These are phyloP conservation scores for Nakataea oryzae DNA, from an alignment of 2,329 filamentous ascomycete genomes.

Conservation along the genomic window DNA sequence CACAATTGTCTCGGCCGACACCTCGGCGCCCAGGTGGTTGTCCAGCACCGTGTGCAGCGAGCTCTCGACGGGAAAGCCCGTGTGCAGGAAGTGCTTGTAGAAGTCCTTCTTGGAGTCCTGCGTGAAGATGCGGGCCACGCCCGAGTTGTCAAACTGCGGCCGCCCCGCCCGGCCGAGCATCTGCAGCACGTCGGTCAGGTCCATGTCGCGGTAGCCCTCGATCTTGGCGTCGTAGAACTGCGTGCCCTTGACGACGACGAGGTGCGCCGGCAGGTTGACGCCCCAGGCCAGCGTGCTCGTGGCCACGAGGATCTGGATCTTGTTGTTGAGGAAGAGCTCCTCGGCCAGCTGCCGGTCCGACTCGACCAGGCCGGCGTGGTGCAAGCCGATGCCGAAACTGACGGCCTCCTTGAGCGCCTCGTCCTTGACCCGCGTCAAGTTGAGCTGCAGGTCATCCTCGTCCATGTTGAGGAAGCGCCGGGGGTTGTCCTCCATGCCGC, in stretches of 20 bases:
- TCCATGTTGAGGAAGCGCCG: slow-evolving; percentile 88
- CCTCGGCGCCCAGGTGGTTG: slow-evolving; percentile 91
- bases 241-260: slow-evolving; percentile 96
- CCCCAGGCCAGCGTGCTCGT: slow-evolving; percentile 97
- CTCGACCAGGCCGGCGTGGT: slow-evolving; percentile 94
- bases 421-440: slow-evolving; percentile 85
- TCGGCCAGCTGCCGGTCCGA: slow-evolving; percentile 85
- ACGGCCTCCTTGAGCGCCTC: slow-evolving; percentile 88
- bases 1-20: slow-evolving; percentile 83
- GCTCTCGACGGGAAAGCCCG: slow-evolving; percentile 94
- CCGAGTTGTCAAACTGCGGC: slow-evolving; percentile 91
- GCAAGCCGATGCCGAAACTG: slow-evolving; percentile 91
- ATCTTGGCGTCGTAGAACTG: slow-evolving; percentile 98
- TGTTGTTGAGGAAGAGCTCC: slow-evolving; percentile 93
- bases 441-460: slow-evolving; percentile 83
- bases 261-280: slow-evolving; percentile 91
- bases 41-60: slow-evolving; percentile 93
- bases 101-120: slow-evolving; percentile 98
- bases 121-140: slow-evolving; percentile 94
- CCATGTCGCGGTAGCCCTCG: slow-evolving; percentile 98
- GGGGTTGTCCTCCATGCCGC: slow-evolving; percentile 97
- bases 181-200: slow-evolving; percentile 92
- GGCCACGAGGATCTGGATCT: slow-evolving; percentile 92
- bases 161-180: slow-evolving; percentile 95
- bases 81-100: slow-evolving; percentile 98